Conservation (phyloP, 352 stramenopile species). For the Phytophthora cactorum region DNA sequence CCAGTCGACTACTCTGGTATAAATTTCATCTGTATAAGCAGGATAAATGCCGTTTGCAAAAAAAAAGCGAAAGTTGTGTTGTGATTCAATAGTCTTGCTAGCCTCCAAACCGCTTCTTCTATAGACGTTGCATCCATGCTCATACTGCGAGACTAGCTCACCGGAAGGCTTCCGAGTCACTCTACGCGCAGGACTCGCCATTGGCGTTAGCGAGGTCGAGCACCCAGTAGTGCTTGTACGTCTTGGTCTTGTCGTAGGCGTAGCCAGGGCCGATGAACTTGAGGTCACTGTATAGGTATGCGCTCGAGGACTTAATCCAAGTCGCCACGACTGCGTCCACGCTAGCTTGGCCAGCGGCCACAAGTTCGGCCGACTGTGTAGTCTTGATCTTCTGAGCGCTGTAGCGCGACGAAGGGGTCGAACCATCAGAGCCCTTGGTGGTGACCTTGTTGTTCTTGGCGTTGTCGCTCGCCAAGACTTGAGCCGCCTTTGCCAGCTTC, state of each 20-base stretch:
- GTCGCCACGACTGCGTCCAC: slow-evolving; percentile 30
- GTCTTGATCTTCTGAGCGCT: slow-evolving; percentile 21
- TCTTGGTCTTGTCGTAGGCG: slow-evolving; percentile 34
- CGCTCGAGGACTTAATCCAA: slow-evolving; percentile 43
- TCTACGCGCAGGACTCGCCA: no score
- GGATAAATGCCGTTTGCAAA: no score
- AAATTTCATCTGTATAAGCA: no score
- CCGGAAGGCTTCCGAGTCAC: no score
- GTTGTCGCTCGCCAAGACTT: slow-evolving; percentile 29
- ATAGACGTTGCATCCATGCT: no score
- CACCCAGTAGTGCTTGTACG: slow-evolving; percentile 47
- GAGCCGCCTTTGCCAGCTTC: slow-evolving; percentile 34
- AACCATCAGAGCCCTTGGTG: slow-evolving; percentile 38
- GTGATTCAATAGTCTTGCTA: no score
- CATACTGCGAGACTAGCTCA: no score
- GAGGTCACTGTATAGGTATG: slow-evolving; percentile 38
- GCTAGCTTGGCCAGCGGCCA: slow-evolving; percentile 43
- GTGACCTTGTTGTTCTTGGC: slow-evolving; percentile 30
- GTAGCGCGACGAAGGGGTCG: slow-evolving; percentile 29
- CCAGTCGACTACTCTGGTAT: no score
- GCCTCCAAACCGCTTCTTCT: no score
- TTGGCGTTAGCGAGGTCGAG: slow-evolving; percentile 31
- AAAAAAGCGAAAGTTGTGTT: no score
- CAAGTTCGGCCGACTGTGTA: slow-evolving; percentile 34
- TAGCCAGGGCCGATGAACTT: slow-evolving; percentile 15